Conservation (phyloP, 345 rosid genomes). For the Bruguiera gymnorhiza region DNA sequence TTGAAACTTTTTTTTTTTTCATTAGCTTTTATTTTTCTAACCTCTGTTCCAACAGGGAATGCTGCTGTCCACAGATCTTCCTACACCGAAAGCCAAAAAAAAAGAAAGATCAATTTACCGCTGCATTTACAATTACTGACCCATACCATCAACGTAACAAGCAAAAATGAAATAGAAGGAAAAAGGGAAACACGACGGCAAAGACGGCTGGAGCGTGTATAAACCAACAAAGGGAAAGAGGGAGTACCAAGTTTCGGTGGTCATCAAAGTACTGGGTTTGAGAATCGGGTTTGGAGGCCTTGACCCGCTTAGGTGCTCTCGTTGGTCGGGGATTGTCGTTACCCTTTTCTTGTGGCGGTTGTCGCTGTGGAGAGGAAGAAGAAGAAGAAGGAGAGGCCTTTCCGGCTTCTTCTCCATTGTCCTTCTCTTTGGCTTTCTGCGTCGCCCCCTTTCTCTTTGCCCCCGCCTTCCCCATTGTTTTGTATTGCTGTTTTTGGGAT, state of each 20-base stretch:
- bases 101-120: no score
- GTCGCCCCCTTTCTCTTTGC: slow-evolving; percentile 18
- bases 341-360: neutral
- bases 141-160: neutral
- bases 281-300: slow-evolving; percentile 45
- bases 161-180: neutral
- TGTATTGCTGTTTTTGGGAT: no score
- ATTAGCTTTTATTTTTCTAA: slow-evolving; percentile 9
- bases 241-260: slow-evolving; percentile 65
- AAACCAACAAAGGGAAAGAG: no score
- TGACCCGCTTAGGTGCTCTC: slow-evolving; percentile 36
- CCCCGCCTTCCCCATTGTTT: slow-evolving; percentile 23
- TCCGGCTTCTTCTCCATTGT: slow-evolving; percentile 3
- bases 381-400: slow-evolving; percentile 11
- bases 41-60: slow-evolving; percentile 97
- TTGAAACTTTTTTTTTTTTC: no score
- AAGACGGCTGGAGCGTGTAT: no score
- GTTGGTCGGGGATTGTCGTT: neutral
- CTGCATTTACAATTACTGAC: slow-evolving; percentile 5
- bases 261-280: slow-evolving; percentile 90
- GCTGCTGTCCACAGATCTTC: slow-evolving; percentile 84
- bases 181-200: no score
- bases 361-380: neutral
- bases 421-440: slow-evolving; percentile 4
- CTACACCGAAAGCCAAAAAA: slow-evolving; percentile 35